Base-by-base conservation (phyloP, 2,329 filamentous ascomycete genomes). In the Shiraia bambusicola region DNA sequence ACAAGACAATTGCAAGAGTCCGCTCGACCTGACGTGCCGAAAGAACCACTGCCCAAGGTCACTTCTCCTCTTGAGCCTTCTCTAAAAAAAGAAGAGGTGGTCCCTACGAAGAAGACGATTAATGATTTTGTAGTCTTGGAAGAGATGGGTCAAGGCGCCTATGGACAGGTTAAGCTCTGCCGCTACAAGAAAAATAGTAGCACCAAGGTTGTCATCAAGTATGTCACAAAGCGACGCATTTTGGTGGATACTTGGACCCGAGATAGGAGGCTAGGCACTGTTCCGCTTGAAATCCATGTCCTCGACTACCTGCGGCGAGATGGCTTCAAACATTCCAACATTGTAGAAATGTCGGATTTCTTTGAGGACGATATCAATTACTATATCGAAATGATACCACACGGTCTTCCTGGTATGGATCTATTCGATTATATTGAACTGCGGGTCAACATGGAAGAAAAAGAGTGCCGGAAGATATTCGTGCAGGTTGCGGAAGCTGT, bases 381-480 rank as follows among this genome's bases (percentile, higher is more conserved):
- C 72, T 98, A 98, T 69, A 98, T 98, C 56, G 93, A 97, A 68
- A 98, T 97, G 89, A 79, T 87, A 11, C 93, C 93, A 0, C 93
- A 97, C 59, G 93, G 93, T 1, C 76, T 96, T 27, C 93, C 93
- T 0, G 93, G 93, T 10, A 97, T 98, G 91, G 93, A 98, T 67
- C 78, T 98, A 2, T 98, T 98, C 62, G 93, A 98, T 70, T 98
- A 98, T 68, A 98, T 98, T 54, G 93, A 98, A 69, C 79, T 98
- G 39, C 85, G 92, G 17, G 84, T 90, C 32, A 96, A 92, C 60
- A 98, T 98, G 93, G 89, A 95, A 38, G 93, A 98, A 71, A 77
- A 80, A 6, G 93, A 98, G 67, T 95, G 90, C 65, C 82, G 89
- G 38, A 95, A 88, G 71, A 98, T 98, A 47, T 98, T 98, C 67